Percentiles rank a stretch among this genome's conserved stretches.
These are phyloP conservation scores for Arthrobotrys sphaeroides DNA, from an alignment of 2,329 filamentous ascomycete genomes.

Conservation along the genomic window DNA sequence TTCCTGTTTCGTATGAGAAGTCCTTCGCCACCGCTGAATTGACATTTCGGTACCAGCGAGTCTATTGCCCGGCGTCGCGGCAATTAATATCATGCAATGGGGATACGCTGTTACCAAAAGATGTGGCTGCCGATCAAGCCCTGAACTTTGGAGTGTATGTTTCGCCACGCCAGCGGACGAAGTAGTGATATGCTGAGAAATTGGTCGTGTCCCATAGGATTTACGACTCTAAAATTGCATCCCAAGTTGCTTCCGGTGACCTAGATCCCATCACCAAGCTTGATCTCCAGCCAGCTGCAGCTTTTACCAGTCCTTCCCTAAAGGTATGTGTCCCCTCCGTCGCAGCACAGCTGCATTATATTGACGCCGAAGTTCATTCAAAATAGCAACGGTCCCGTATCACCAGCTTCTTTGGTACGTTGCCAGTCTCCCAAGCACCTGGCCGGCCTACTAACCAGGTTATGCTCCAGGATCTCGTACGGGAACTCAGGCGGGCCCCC, in stretches of 20 bases:
- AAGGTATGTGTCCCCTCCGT: slow-evolving; percentile 52
- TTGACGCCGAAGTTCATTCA: slow-evolving; percentile 57
- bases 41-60: slow-evolving; percentile 93
- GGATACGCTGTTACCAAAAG: slow-evolving; percentile 65
- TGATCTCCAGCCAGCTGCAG: slow-evolving; percentile 36
- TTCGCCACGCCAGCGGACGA: slow-evolving; percentile 37
- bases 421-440: background rate
- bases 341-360: slow-evolving; percentile 56
- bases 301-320: slow-evolving; percentile 54
- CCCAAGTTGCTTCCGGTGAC: slow-evolving; percentile 80
- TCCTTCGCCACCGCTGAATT: slow-evolving; percentile 86
- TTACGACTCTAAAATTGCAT: slow-evolving; percentile 69
- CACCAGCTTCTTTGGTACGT: slow-evolving; percentile 39
- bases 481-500: background rate
- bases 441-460: background rate
- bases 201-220: slow-evolving; percentile 17
- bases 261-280: slow-evolving; percentile 87
- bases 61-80: slow-evolving; percentile 80
- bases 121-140: slow-evolving; percentile 71
- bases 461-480: background rate
- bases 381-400: slow-evolving; percentile 22
- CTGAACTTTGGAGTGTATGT: slow-evolving; percentile 79
- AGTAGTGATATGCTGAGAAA: background rate
- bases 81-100: slow-evolving; percentile 78
- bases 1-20: slow-evolving; percentile 82